Percentiles rank a stretch among this genome's conserved stretches.
Evolutionary conservation across 2,329 filamentous ascomycete species (phyloP).

Genomic region (Claviceps humidiphila): DNA sequence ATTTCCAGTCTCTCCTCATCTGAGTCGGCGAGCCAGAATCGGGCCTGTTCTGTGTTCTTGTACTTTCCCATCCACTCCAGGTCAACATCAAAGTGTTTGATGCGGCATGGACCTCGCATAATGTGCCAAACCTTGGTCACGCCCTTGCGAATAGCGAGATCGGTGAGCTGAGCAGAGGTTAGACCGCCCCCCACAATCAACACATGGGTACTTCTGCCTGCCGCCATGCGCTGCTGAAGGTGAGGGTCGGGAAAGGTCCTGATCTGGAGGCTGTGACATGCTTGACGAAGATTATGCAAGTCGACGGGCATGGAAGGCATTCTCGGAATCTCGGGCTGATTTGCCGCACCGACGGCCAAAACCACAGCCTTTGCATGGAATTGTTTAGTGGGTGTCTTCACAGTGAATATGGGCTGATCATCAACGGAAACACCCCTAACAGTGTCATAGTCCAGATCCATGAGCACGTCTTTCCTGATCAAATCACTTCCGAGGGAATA

Average conservation of each 20-base stretch:
- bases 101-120: constrained; percentile 44
- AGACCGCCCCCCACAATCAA: constrained; percentile 64
- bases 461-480: constrained; percentile 46
- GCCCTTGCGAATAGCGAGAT: constrained; percentile 50
- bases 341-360: constrained; percentile 57
- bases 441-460: constrained; percentile 46
- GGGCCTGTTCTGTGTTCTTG: constrained; percentile 61
- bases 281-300: constrained; percentile 21
- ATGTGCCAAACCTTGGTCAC: constrained; percentile 57
- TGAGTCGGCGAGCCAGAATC: constrained; percentile 64
- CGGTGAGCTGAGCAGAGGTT: constrained; percentile 61
- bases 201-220: constrained; percentile 41
- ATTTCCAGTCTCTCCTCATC: constrained; percentile 56
- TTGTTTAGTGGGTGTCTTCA: constrained; percentile 39
- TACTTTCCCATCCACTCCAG: constrained; percentile 75
- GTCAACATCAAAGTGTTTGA: constrained; percentile 69
- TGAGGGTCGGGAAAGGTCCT: constrained; percentile 40
- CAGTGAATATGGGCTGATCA: constrained; percentile 47
- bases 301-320: constrained; percentile 20
- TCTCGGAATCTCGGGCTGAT: constrained; percentile 36
- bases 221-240: constrained; percentile 39
- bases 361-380: constrained; percentile 52
- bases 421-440: constrained; percentile 29
- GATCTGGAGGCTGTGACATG: constrained; percentile 54
- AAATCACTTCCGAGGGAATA: constrained; percentile 36